Percentiles rank a stretch among this genome's conserved stretches.
Evolutionary conservation across 176 grass and related monocot species (phyloP).

Genomic region (Dendrocalamus sinicus): DNA sequence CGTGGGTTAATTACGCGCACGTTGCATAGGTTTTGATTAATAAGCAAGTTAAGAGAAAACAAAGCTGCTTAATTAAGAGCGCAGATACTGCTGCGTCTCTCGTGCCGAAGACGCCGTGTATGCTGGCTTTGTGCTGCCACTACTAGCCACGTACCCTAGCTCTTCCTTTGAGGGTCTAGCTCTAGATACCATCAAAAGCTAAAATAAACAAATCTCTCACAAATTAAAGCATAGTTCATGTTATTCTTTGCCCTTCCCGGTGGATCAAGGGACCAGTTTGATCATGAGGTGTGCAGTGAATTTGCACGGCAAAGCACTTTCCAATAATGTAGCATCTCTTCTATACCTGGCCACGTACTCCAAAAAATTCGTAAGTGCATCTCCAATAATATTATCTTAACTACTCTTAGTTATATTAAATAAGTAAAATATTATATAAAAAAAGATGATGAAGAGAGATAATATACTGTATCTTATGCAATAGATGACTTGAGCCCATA

Average conservation of each 20-base stretch:
- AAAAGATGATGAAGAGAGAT: too few species aligned
- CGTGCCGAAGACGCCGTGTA: conserved; percentile 4
- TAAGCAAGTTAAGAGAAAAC: not conserved
- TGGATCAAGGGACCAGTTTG: conserved; percentile 17
- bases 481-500: too few species aligned
- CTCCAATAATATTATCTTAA: too few species aligned
- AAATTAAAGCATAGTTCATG: not conserved
- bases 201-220: not conserved
- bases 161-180: not conserved
- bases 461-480: too few species aligned
- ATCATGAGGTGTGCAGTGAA: not conserved
- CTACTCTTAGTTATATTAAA: too few species aligned
- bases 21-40: conserved; percentile 25
- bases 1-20: not conserved
- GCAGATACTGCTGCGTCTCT: not conserved
- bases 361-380: not conserved
- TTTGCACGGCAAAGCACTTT: not conserved
- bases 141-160: not conserved
- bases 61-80: not conserved
- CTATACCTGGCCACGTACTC: not conserved
- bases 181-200: conserved; percentile 23
- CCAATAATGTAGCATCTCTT: not conserved
- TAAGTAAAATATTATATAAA: too few species aligned
- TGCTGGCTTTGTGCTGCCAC: not conserved
- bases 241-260: not conserved